Evolutionary conservation across 2,329 filamentous ascomycete genomes (phyloP), one percentile per base, ranked within the genome.

Genomic region (Talaromyces atroroseus): DNA sequence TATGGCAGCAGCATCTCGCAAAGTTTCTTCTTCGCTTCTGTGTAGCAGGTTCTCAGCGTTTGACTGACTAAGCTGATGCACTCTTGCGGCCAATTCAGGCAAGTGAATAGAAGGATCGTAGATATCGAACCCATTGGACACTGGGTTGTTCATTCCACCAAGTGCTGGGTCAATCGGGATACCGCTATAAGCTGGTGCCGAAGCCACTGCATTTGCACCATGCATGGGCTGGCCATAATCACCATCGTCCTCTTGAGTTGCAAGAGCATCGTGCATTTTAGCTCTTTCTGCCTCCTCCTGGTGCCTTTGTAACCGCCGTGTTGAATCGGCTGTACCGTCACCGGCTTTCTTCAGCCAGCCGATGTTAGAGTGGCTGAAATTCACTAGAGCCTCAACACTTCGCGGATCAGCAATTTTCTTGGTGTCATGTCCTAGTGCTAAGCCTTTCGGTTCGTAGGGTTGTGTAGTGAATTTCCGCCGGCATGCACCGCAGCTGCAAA

Each of bases 291-390:
- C 82, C 62, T 83, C 81, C 53, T 78, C 76, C 52, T 76, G 73
- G 26, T 79, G 77, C 57, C 74, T 75, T 54, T 73, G 72, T 57
- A 82, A 68, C 26, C 76, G 73, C 16, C 70, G 68, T 6, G 74
- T 77, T 47, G 78, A 76, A 45, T 76, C 66, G 2, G 72, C 70
- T 60, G 73, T 69, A 58, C 81, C 75, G 57, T 78, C 75, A n/a
- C 74, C 76, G 26, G 75, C 77, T 55, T 84, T 84, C 52, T 82
- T 81, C 49, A 97, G 76, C 90, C 91, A 96, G 44, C 81, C 82
- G 24, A 95, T 77, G 68, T 99, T 99, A 53, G 95, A 92, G 42
- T 89, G 80, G 24, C 89, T 85, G 71, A 96, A 96, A 68, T 97
- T 91, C 8, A 97, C 90, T 21, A 97, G 80, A 23, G 85, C 87